A percentile compares a stretch with the other conserved stretches of the same genome.
These are phyloP conservation scores for Coemansia furcata DNA, from an alignment of 192 early-diverging fungal genomes.

Conservation along the genomic window DNA sequence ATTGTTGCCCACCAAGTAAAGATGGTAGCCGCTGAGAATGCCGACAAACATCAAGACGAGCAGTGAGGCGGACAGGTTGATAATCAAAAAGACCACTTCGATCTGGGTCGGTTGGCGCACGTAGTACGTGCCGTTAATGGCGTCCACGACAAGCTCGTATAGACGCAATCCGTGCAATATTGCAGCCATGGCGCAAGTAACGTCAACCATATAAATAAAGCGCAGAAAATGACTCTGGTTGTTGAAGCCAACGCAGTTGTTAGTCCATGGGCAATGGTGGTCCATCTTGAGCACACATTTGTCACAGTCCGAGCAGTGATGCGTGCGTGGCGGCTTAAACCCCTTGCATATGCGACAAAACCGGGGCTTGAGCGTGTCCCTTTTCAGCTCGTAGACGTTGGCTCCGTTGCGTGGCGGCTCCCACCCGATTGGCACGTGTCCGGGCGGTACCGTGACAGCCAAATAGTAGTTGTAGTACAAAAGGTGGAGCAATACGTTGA, in stretches of 20 bases:
- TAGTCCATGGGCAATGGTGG: constrained; percentile 90
- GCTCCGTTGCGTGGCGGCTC: constrained; percentile 44
- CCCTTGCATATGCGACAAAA: constrained; percentile 64
- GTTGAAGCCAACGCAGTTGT: constrained; percentile 73
- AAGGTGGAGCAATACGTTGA: constrained; percentile 74
- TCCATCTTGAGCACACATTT: constrained; percentile 84
- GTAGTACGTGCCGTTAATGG: constrained; percentile 54
- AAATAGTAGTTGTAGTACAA: constrained; percentile 89
- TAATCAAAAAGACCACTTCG: constrained; percentile 70
- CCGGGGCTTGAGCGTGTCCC: constrained; percentile 63
- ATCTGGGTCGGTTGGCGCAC: constrained; percentile 59
- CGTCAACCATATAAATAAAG: constrained; percentile 57
- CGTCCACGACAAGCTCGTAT: constrained; percentile 51
- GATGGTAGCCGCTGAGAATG: constrained; percentile 50
- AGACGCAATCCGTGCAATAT: constrained; percentile 79
- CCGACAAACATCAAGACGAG: constrained; percentile 47
- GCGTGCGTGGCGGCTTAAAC: constrained; percentile 76
- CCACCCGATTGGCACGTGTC: constrained; percentile 63
- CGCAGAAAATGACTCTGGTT: constrained; percentile 77
- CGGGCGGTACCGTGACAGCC: constrained; percentile 74
- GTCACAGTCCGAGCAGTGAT: constrained; percentile 74
- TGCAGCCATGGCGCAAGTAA: constrained; percentile 76
- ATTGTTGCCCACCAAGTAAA: constrained; percentile 46
- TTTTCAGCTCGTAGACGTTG: constrained; percentile 66
- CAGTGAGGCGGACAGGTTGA: constrained; percentile 63